Conservation (phyloP, 257 asterid genomes). For the Misopates orontium region DNA sequence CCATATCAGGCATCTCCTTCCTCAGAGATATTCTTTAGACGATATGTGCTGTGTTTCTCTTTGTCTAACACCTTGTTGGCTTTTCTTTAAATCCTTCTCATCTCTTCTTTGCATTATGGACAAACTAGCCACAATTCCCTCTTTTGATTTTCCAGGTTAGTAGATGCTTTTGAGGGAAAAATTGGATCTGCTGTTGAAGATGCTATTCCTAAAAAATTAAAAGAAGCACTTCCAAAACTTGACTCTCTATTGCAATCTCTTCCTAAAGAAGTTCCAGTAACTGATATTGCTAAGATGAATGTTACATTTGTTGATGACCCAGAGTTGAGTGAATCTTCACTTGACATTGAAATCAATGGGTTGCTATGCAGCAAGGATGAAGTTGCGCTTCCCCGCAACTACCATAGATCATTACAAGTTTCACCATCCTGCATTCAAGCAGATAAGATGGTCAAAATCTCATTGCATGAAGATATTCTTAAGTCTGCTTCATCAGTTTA, state of each 20-base stretch:
- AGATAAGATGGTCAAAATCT: slow-evolving; percentile 64
- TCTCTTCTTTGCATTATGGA: not conserved
- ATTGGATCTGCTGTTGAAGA: slow-evolving; percentile 72
- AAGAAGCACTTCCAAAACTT: slow-evolving; percentile 50
- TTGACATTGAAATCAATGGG: slow-evolving; percentile 70
- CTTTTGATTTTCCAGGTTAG: slow-evolving; percentile 47
- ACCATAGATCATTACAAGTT: slow-evolving; percentile 30
- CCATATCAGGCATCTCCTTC: not conserved
- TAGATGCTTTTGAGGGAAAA: slow-evolving; percentile 70
- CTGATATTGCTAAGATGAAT: slow-evolving; percentile 59
- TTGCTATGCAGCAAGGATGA: slow-evolving; percentile 51
- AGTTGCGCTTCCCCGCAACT: slow-evolving; percentile 31
- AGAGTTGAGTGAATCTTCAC: slow-evolving; percentile 49
- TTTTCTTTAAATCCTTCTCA: not conserved
- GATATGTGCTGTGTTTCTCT: not conserved
- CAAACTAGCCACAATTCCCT: not conserved
- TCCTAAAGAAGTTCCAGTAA: slow-evolving; percentile 73
- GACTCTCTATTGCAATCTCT: slow-evolving; percentile 65
- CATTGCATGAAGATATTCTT: slow-evolving; percentile 76
- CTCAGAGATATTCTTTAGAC: not conserved
- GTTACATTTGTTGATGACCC: slow-evolving; percentile 72
- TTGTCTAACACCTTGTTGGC: no score
- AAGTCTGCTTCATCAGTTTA: slow-evolving; percentile 68
- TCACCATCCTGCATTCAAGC: slow-evolving; percentile 44
- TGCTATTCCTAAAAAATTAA: slow-evolving; percentile 61